Evolutionary conservation across 164 flowering plant genomes (phyloP).

Genomic region (Warburgia ugandensis): DNA sequence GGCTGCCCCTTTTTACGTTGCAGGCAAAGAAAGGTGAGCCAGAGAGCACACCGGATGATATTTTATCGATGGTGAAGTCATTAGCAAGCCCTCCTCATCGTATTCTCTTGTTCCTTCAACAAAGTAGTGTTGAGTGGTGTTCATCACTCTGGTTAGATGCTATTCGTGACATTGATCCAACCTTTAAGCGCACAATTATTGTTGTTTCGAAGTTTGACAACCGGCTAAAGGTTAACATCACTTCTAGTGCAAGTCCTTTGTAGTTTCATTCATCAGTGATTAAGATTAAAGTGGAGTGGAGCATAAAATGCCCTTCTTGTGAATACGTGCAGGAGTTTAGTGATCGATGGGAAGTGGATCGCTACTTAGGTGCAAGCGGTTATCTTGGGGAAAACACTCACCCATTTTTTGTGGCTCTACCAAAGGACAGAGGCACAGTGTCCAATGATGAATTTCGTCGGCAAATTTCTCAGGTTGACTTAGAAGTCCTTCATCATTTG

Average conservation of each 20-base stretch:
- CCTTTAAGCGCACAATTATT: slow-evolving; percentile 68
- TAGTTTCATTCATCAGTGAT: too few relatives aligned
- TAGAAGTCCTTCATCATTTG: slow-evolving; percentile 60
- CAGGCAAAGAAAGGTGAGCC: slow-evolving; percentile 99
- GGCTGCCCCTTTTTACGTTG: background rate
- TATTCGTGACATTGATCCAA: slow-evolving; percentile 88
- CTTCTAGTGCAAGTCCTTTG: too few relatives aligned
- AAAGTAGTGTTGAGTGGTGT: slow-evolving; percentile 99
- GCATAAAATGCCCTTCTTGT: background rate
- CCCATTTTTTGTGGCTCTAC: slow-evolving; percentile 91
- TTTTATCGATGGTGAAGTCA: slow-evolving; percentile 90
- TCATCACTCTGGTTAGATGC: slow-evolving; percentile 95
- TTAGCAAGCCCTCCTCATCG: slow-evolving; percentile 96
- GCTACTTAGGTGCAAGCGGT: slow-evolving; percentile 93
- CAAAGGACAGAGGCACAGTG: slow-evolving; percentile 68
- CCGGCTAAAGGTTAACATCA: slow-evolving; percentile 67
- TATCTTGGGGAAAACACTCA: slow-evolving; percentile 81
- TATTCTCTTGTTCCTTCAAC: slow-evolving; percentile 89
- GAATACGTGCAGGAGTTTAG: slow-evolving; percentile 64
- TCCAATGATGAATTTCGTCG: slow-evolving; percentile 92
- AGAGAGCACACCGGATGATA: slow-evolving; percentile 88
- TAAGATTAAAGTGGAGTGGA: background rate
- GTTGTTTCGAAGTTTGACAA: slow-evolving; percentile 98
- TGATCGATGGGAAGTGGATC: slow-evolving; percentile 96
- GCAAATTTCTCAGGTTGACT: slow-evolving; percentile 87